Evolutionary conservation across 305 asterid genomes (phyloP), one percentile per base, ranked within the genome.

Genomic region (Coffea humblotiana): DNA sequence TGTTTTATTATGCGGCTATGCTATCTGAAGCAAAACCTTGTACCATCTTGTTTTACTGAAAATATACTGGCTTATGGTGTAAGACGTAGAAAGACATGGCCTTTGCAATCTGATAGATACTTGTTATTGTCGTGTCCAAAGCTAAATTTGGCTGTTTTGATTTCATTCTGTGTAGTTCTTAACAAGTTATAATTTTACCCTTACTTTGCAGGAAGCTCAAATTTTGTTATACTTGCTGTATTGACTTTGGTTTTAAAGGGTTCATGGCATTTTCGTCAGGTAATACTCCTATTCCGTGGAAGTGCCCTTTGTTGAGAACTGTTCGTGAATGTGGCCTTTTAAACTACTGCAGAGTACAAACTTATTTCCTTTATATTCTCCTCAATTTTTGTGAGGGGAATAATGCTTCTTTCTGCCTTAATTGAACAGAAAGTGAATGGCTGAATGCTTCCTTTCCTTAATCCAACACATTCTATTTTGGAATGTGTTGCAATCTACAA

Each of bases 211-310:
- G 99, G 99, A 67, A 85, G 98, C 89, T 90, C 99, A 58, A 95
- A 93, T 85, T 93, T 95, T 83, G 87, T 93, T 72, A 83, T 95
- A 82, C 90, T 95, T 71, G 96, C 99, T 19, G 69, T 93, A 75
- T 85, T 92, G 87, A 93, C 98, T 56, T 87, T 95, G 94, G 88
- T 87, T 70, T 82, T 93, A 43, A 93, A 95, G 80, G 97, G 96
- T 84, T 85, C 97, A 84, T 95, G 97, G 97, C 81, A 95, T 85
- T 87, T 88, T 77, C 93, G 98, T 68, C 99, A 95, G 94, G 99
- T 95, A 81, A 87, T 66, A 8, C 72, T 68, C 6, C 18, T 16
- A 25, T 63, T 61, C 18, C 45, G 3, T 56, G 10, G 4, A 45
- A n/a, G 6, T 60, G 15, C 37, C 6, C 29, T 75, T n/a, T 7